Evolutionary conservation across 371 early-diverging fungal species (phyloP).

Genomic region (Sporodiniella umbellata): DNA sequence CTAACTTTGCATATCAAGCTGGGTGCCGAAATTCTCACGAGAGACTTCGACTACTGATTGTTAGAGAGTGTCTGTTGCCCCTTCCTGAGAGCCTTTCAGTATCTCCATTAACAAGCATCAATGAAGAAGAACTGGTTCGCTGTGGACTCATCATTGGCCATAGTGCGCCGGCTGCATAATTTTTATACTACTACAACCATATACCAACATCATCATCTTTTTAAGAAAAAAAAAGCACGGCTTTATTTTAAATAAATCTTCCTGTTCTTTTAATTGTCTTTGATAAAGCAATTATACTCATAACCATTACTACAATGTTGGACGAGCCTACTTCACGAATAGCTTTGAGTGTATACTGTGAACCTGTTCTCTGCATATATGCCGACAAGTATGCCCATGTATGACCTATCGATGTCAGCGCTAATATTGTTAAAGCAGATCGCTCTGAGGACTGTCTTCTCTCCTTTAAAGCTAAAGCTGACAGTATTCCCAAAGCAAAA

Average conservation of each 20-base stretch:
- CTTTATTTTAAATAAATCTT: conserved; percentile 20
- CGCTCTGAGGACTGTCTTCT: conserved; percentile 30
- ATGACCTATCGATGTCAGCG: conserved; percentile 32
- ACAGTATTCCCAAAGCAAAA: conserved; percentile 28
- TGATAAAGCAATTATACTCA: conserved; percentile 25
- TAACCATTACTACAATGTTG: conserved; percentile 20
- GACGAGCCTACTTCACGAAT: conserved; percentile 29
- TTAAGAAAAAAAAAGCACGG: too few species aligned
- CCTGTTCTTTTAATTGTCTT: conserved; percentile 37
- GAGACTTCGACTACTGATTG: conserved; percentile 46
- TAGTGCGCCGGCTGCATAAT: conserved; percentile 30
- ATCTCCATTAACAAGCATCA: conserved; percentile 2
- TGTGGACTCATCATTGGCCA: conserved; percentile 23
- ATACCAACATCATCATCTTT: neutral
- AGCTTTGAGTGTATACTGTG: conserved; percentile 26
- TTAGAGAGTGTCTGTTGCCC: conserved; percentile 42
- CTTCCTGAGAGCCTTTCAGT: conserved; percentile 9
- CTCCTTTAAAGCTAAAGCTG: conserved; percentile 32
- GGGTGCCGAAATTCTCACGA: conserved; percentile 58
- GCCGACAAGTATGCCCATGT: conserved; percentile 25
- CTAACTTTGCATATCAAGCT: conserved; percentile 15
- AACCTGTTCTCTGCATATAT: conserved; percentile 16
- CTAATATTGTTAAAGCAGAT: conserved; percentile 32
- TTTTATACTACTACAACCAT: neutral
- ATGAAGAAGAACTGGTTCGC: conserved; percentile 18